phyloP scores from a whole-genome alignment of 371 early-diverging fungal genomes.

The Syncephalis plumigaleata region DNA sequence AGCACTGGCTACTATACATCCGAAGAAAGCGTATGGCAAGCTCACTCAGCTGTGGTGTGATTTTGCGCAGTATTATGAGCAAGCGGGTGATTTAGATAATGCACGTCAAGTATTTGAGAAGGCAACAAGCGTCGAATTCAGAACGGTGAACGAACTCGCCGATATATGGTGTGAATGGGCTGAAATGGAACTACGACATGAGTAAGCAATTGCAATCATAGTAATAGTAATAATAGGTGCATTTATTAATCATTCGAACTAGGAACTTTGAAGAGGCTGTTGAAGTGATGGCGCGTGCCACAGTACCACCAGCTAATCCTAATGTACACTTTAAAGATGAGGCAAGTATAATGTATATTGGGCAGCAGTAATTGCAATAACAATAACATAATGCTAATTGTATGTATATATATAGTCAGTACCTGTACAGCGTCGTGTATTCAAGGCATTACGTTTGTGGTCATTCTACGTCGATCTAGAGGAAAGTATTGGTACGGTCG shows the following conservation, averaged over 20 bases:
- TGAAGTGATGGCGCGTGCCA: slow-evolving; percentile 62
- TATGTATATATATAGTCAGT: slow-evolving; percentile 15
- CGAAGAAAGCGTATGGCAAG: slow-evolving; percentile 62
- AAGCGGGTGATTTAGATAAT: slow-evolving; percentile 29
- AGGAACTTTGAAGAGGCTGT: slow-evolving; percentile 38
- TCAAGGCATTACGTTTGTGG: slow-evolving; percentile 85
- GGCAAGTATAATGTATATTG: slow-evolving; percentile 1
- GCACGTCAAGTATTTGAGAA: slow-evolving; percentile 75
- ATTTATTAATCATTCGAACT: neutral
- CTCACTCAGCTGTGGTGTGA: slow-evolving; percentile 66
- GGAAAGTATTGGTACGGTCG: slow-evolving; percentile 78
- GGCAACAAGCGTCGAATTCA: slow-evolving; percentile 64
- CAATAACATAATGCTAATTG: neutral
- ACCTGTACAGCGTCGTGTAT: slow-evolving; percentile 68
- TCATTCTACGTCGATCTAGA: slow-evolving; percentile 86
- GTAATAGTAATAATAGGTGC: neutral
- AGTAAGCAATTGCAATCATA: slow-evolving; percentile 18
- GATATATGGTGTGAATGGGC: slow-evolving; percentile 88
- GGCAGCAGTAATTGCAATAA: too few species aligned
- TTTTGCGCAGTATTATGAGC: slow-evolving; percentile 73
- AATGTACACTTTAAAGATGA: slow-evolving; percentile 40
- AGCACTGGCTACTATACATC: slow-evolving; percentile 59
- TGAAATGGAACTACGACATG: slow-evolving; percentile 74
- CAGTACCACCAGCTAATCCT: slow-evolving; percentile 33
- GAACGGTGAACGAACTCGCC: slow-evolving; percentile 67